Evolutionary conservation across 345 rosid genomes (phyloP), one percentile per base, ranked within the genome.

Genomic region (Zanthoxylum bungeanum): DNA sequence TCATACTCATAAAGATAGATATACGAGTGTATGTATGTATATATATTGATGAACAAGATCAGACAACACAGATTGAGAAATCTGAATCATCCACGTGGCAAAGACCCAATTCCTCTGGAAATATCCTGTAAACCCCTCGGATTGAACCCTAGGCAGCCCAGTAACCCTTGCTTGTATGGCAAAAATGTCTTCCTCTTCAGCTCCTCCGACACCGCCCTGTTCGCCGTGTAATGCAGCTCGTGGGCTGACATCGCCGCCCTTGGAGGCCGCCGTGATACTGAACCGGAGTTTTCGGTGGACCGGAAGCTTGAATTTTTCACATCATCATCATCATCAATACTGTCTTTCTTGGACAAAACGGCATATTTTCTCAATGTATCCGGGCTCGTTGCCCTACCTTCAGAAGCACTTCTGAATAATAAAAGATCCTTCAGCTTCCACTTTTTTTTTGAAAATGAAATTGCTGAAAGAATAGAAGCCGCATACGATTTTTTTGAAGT

Each of bases 141-240:
- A 74, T 88, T 85, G 82, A 91, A 90, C 75, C 99, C 96, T 75
- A 95, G 74, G 81, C 99, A 95, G 31, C 97, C 97, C 79, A 95
- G 70, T 70, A 91, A 74, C 0, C 99, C 94, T 68, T 87, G 98
- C 83, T 81, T 92, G 90, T 95, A 95, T 3, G 98, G 99, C 84
- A 95, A 80, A 61, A 76, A 80, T 1, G 99, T 95, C 76, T 87
- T 95, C 89, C 79, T 91, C 84, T 76, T 93, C 90, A 89, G 66
- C 79, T 91, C 99, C 86, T 95, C 99, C 7, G 98, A 77, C 1
- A 77, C 91, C 28, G 98, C 97, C 70, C 99, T 74, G 84, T 92
- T 95, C 72, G 62, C 82, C 55, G 93, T 89, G 79, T 95, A 95
- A 86, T 86, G 98, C 79, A 88, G 24, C 80, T 95, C 98, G 74